Base-by-base conservation (phyloP, 2,329 filamentous ascomycete species). In the Aschersonia sp. region DNA sequence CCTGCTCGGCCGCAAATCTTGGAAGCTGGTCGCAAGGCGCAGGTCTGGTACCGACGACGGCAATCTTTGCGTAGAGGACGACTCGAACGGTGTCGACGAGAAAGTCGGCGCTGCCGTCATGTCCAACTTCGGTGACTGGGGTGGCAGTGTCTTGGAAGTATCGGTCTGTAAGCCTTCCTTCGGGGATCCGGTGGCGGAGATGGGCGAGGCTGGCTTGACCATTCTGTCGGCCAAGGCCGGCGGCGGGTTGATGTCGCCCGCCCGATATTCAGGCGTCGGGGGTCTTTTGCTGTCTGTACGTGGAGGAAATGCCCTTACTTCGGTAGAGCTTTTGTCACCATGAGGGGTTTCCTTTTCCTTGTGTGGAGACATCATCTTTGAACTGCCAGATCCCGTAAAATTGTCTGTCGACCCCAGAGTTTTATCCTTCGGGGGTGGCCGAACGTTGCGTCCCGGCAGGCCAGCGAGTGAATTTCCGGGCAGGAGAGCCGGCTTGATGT, bases 251-350 rank as follows among this genome's bases (percentile, higher is more conserved):
- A 64, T 56, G 48, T 73, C 69, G 42, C 66, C 62, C 22, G 64
- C 63, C 40, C 65, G 65, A 49, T 74, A 73, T 43, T 74, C 71
- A 12, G 72, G 71, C 2, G 71, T 74, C 1, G 71, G 71, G 8
- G 69, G 67, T 2, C 69, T 64, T 40, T 63, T 61, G 42, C 54
- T 50, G 30, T 55, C 55, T 45, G 35, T 37, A 11, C 47, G 49
- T 12, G 11, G 11, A 8, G 49, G 44, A 41, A 48, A 43, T 22
- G 41, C 44, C 29, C 37, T 51, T 32, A 12, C 40, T 8, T 50
- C 44, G 30, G 47, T 22, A 9, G 49, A 31, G 11, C 42, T 40
- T 12, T 30, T 32, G 35, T 43, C 29, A 32, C 31, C 30, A 50
- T 31, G 52, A 48, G 31, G 54, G 50, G 51, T 10, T 53, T 50